Evolutionary conservation across 257 asterid species (phyloP).

Genomic region (Echium plantagineum): DNA sequence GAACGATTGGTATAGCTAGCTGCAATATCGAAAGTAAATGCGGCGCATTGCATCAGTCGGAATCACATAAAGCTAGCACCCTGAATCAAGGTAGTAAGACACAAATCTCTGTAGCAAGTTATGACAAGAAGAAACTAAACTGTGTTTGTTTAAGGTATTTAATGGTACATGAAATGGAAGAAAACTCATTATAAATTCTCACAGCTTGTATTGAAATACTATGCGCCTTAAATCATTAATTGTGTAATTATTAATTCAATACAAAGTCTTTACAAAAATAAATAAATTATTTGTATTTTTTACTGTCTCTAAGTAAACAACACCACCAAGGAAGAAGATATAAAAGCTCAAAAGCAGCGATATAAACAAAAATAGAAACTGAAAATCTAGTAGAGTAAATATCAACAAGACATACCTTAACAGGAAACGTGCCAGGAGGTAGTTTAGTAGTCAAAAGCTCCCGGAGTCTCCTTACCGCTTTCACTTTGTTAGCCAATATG

Average conservation of each 20-base stretch:
- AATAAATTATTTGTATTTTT: too few relatives aligned
- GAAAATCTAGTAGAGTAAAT: not conserved
- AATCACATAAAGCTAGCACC: not conserved
- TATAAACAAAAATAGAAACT: constrained; percentile 7
- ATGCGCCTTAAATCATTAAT: too few relatives aligned
- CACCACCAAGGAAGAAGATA: not conserved
- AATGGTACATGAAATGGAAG: too few relatives aligned
- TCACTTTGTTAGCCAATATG: constrained; percentile 93
- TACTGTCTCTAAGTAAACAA: not conserved
- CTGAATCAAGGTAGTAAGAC: not conserved
- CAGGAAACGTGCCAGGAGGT: constrained; percentile 90
- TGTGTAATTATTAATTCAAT: too few relatives aligned
- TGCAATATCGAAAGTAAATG: constrained; percentile 24
- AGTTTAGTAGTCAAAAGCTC: constrained; percentile 94
- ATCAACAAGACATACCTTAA: constrained; percentile 48
- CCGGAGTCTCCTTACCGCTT: constrained; percentile 86
- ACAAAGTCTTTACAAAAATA: too few relatives aligned
- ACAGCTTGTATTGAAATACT: too few relatives aligned
- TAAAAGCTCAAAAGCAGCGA: not conserved
- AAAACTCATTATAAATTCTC: too few relatives aligned
- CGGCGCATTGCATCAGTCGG: constrained; percentile 15
- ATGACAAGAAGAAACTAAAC: too few relatives aligned
- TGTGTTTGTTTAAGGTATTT: too few relatives aligned
- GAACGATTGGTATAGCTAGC: constrained; percentile 95
- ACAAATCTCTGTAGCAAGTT: too few relatives aligned